Evolutionary conservation across 805 yeast species (phyloP), one percentile per base, ranked within the genome.

Genomic region (Metschnikowia kunwiensis): DNA sequence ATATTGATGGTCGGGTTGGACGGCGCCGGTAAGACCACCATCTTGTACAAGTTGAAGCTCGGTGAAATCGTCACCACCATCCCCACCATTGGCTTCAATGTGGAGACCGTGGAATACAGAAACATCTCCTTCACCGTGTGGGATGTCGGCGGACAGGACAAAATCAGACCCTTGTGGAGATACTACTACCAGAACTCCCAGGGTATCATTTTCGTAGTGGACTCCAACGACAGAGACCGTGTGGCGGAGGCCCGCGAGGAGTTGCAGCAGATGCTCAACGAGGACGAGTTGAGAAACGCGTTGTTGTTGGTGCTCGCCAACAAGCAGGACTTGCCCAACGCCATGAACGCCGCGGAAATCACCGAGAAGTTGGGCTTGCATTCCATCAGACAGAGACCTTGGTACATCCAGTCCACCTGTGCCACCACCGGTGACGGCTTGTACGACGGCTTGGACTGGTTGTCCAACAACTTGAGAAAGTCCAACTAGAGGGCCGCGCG

Each of bases 91-190:
- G 96, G 97, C 59, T 88, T 88, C 81, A 88, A 88, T 67, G 97
- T 88, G 54, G 97, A 88, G 72, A 88, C 96, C 45, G 96, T 88
- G 58, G 96, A 88, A 75, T 87, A 88, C 77, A 88, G 88, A 75
- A 88, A 88, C 81, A 86, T 88, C 68, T 83, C 95, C 28, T 88
- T 88, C 74, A 87, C 96, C 43, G 96, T 88, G 49, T 88, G 97
- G 97, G 97, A 91, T 79, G 96, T 89, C 55, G 97, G 97, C 84
- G 97, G 97, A 79, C 97, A 91, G 76, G 96, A 88, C 70, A 89
- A 89, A 74, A 91, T 91, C 61, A 86, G 97, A 74, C 96, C 97
- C 43, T 75, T 91, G 68, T 91, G 97, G 97, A 85, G 97, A 80
- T 95, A 91, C 72, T 91, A 91, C 69, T 91, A 81, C 86, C 96